phyloP scores from a whole-genome alignment of 495 filamentous ascomycete species.

The Penicillium psychrofluorescens region DNA sequence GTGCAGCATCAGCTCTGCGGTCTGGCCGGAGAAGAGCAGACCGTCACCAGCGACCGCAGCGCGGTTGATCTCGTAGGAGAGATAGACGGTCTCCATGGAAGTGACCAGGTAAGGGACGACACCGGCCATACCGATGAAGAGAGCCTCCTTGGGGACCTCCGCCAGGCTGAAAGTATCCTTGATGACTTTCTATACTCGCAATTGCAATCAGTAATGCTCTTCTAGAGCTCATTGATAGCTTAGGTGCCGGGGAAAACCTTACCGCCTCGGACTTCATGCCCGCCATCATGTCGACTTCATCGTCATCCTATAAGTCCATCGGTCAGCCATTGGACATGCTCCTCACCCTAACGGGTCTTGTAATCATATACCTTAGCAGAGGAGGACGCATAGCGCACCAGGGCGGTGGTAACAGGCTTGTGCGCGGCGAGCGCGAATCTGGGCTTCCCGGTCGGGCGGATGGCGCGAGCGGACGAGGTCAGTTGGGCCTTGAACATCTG shows the following conservation, averaged over 20 bases:
- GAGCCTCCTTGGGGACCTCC: conserved; percentile 72
- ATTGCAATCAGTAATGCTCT: conserved; percentile 4
- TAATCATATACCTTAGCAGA: conserved; percentile 25
- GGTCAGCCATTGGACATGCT: conserved; percentile 20
- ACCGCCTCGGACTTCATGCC: conserved; percentile 71
- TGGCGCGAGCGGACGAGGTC: conserved; percentile 35
- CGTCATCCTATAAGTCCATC: conserved; percentile 22
- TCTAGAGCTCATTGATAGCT: not conserved
- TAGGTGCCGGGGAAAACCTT: conserved; percentile 23
- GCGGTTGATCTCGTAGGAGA: conserved; percentile 74
- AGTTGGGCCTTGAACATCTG: conserved; percentile 40
- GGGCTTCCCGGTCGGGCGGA: conserved; percentile 26
- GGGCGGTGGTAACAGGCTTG: conserved; percentile 46
- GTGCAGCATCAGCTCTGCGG: conserved; percentile 65
- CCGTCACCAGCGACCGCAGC: conserved; percentile 51
- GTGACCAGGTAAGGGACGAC: conserved; percentile 87
- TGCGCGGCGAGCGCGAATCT: conserved; percentile 38
- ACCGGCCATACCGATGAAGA: conserved; percentile 78
- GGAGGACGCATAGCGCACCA: conserved; percentile 40
- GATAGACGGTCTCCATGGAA: conserved; percentile 77
- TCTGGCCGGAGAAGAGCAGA: conserved; percentile 59
- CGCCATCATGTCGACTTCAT: conserved; percentile 56
- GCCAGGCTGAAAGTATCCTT: conserved; percentile 79
- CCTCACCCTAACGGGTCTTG: not conserved
- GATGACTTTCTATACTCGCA: conserved; percentile 56